Base-by-base conservation (phyloP, 768 basidiomycete genomes). In the Tremella yokohamensis region DNA sequence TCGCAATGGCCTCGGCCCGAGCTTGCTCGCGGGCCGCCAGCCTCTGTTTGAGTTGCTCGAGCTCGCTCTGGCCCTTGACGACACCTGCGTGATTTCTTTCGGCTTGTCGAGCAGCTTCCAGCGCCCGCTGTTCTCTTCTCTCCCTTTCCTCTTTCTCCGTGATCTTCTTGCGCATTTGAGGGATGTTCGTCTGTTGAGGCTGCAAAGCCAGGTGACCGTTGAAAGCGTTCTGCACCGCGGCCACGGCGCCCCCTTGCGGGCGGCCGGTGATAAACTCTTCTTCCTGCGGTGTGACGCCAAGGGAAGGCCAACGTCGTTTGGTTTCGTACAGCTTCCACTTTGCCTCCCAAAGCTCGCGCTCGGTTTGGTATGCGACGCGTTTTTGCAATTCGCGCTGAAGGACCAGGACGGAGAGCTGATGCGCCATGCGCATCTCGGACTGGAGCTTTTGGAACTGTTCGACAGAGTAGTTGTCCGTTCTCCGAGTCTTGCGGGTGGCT, bases 401-500 rank as follows among this genome's bases (percentile, higher is more conserved):
- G 1, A 92, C 80, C 37, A 81, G 78, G 61, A 81, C 82, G 13
- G 90, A 87, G 3, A 98, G 80, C 38, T 89, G 85, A 1, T 88
- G 79, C 0, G 88, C 84, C 48, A 82, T 83, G 1, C 81, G 75
- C 3, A 99, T 79, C 76, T 98, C 92, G 26, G 78, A 73, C 62
- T 89, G 86, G 15, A 98, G 79, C 18, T 90, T 88, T 3, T 85
- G 77, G 63, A 99, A 83, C 65, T 90, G 89, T 68, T 98, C 94
- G 13, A 91, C 87, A 16, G 86, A 90, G 1, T 88, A 87, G 9
- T 85, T 85, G 70, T 98, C 93, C 1, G 87, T 87, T 13, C 91
- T 87, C 8, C 94, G 85, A 8, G 94, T 97, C 79, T 98, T 98
- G 61, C 96, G 85, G 45, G 90, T 83, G 2, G 89, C 85, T 75